Base-by-base conservation (phyloP, 2,329 filamentous ascomycete species). In the Xylariaceae sp. region DNA sequence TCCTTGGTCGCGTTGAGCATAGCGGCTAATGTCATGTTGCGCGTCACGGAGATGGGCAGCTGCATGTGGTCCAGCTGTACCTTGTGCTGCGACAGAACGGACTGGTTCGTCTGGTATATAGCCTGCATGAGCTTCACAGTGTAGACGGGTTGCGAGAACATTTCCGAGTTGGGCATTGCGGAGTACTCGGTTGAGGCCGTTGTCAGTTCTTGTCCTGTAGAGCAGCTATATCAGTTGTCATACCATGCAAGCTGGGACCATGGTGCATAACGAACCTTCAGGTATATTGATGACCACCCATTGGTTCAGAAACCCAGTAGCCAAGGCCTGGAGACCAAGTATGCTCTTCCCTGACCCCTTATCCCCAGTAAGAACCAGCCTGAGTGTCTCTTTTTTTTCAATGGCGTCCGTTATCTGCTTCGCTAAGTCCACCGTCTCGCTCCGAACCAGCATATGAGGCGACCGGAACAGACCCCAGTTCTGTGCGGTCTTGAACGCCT, bases 211-310 rank as follows among this genome's bases (percentile, higher is more conserved):
- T 92, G 87, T 49, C 85, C 93, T 70, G 42, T 29, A 47, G 13
- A 45, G 23, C 4, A 29, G 36, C 8, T 9, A 23, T 1, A 30
- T 54, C 18, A 55, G 40, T 27, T 16, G 4, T 6, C 23, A 37
- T 27, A 24, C 26, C 43, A 29, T 6, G 20, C 23, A 9, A 9
- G n/a, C 3, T 10, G 3, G 7, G 41, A 18, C 11, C 9, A 24
- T 29, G 23, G 6, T 32, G 30, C 23, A 30, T 6, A n/a, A 9
- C 80, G 65, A 78, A 95, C 92, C 89, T 76, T 99, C 92, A 30
- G 94, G 92, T 45, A 97, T 81, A 67, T 90, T 88, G 53, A 99
- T 81, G 40, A 97, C 92, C 37, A 96, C 80, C 91, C 92, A 97
- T 23, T 88, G 82, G 70, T 91, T 91, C 66, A 92, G 71, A 61